A percentile compares a stretch with the other conserved stretches of the same genome.
Evolutionary conservation across 1,284 basidiomycete genomes (phyloP).

Genomic region (Ceratobasidium sp.): DNA sequence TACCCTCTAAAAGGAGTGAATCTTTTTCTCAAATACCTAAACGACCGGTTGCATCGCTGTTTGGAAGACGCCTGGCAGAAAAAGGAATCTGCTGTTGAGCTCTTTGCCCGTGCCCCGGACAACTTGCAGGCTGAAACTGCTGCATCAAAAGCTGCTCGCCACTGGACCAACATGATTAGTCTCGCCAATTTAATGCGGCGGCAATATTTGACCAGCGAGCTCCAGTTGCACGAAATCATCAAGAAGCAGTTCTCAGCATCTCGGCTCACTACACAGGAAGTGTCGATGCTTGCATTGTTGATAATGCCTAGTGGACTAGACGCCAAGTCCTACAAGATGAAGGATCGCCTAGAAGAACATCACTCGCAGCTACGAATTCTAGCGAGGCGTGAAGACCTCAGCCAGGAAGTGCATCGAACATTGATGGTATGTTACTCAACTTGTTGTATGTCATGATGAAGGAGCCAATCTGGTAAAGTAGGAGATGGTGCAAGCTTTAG

Average conservation of each 20-base stretch:
- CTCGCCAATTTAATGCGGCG: neutral
- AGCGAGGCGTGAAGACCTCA: too few relatives aligned
- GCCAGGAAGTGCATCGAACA: too few relatives aligned
- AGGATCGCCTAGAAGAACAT: neutral
- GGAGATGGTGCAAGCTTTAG: too few relatives aligned
- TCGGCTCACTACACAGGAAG: neutral
- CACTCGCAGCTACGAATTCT: too few relatives aligned
- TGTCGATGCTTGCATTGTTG: neutral
- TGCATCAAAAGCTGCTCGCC: neutral
- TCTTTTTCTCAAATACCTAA: neutral
- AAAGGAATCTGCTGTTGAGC: neutral
- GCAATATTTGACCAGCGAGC: neutral
- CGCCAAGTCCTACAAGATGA: neutral
- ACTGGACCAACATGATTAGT: neutral
- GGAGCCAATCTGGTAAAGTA: too few relatives aligned
- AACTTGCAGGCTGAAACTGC: neutral
- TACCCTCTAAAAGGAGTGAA: neutral
- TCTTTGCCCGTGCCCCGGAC: neutral
- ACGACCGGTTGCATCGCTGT: neutral
- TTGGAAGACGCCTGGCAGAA: neutral
- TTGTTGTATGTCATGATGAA: too few relatives aligned
- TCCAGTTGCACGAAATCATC: neutral
- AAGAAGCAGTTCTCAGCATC: neutral
- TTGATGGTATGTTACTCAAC: too few relatives aligned
- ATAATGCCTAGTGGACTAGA: neutral